A percentile compares a stretch with the other conserved stretches of the same genome.
Evolutionary conservation across 768 basidiomycete species (phyloP).

Genomic region (Phanerodontia chrysosporium): DNA sequence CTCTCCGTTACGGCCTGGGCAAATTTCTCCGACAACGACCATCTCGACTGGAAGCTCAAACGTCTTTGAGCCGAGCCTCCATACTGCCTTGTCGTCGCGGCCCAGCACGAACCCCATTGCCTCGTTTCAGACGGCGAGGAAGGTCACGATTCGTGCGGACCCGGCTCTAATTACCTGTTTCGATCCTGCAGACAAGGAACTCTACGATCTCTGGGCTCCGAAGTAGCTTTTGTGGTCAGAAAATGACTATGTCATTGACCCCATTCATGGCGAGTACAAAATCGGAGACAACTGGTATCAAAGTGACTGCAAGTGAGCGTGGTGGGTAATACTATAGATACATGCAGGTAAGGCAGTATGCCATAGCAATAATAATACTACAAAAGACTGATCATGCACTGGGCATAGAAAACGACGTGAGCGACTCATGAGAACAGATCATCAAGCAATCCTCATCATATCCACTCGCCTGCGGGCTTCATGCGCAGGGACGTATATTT

Average conservation of each 20-base stretch:
- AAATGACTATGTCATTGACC: not conserved
- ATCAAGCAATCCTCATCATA: constrained; percentile 13
- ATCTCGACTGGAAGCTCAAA: constrained; percentile 1
- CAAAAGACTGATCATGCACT: not conserved
- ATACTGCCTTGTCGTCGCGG: not conserved
- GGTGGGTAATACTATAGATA: constrained; percentile 4
- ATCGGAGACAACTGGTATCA: not conserved
- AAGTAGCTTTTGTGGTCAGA: constrained; percentile 20
- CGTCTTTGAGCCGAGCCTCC: constrained; percentile 3
- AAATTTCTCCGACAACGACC: not conserved
- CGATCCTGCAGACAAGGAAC: constrained; percentile 68
- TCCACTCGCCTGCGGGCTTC: constrained; percentile 21
- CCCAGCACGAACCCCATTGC: constrained; percentile 3
- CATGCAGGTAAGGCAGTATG: constrained; percentile 4
- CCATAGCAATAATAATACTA: not conserved
- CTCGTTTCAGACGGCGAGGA: constrained; percentile 25
- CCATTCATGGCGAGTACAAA: not conserved
- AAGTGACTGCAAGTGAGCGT: not conserved
- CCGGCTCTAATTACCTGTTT: constrained; percentile 68
- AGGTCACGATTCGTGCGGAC: constrained; percentile 55
- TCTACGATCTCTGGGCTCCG: constrained; percentile 77
- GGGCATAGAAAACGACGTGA: not conserved
- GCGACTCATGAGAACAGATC: not conserved
- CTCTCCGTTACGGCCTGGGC: not conserved
- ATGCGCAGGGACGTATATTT: constrained; percentile 12